Conservation (phyloP, 2,329 filamentous ascomycete genomes). For the Phoma sp. region DNA sequence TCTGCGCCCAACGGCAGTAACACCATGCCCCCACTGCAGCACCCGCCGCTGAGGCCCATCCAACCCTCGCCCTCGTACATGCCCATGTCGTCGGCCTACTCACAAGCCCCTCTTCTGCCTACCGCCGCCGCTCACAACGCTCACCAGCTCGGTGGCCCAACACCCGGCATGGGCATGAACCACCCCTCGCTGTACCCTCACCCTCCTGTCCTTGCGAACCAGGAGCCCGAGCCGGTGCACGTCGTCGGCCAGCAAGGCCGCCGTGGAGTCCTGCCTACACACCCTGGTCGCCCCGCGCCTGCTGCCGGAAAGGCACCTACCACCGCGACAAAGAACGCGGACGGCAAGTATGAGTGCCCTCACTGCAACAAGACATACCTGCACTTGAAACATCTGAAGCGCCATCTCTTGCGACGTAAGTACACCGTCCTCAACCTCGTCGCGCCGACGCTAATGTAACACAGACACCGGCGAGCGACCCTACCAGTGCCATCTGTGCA, state of each 20-base stretch:
- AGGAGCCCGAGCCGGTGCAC: conserved; percentile 74
- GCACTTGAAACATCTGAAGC: conserved; percentile 96
- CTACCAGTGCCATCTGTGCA: conserved; percentile 97
- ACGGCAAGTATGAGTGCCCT: conserved; percentile 97
- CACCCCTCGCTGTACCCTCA: conserved; percentile 49
- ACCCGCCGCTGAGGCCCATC: conserved; percentile 48
- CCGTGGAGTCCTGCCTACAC: conserved; percentile 88
- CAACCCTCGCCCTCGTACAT: conserved; percentile 48
- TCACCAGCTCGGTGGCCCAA: conserved; percentile 47
- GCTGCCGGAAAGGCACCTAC: conserved; percentile 81
- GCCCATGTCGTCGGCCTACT: conserved; percentile 44
- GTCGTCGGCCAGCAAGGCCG: conserved; percentile 95
- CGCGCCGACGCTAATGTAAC: conserved; percentile 43
- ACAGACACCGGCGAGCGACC: conserved; percentile 95
- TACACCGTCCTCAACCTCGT: conserved; percentile 40
- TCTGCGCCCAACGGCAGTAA: conserved; percentile 40
- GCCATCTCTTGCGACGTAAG: conserved; percentile 95
- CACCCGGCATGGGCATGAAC: conserved; percentile 46
- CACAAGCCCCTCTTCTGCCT: conserved; percentile 44
- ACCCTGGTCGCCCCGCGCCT: conserved; percentile 82
- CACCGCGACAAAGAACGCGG: conserved; percentile 92
- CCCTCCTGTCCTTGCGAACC: conserved; percentile 48
- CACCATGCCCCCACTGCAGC: conserved; percentile 46
- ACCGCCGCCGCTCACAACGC: conserved; percentile 43
- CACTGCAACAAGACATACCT: conserved; percentile 99